These are phyloP conservation scores for Litchi chinensis DNA, from an alignment of 345 rosid species.

Conservation along the genomic window DNA sequence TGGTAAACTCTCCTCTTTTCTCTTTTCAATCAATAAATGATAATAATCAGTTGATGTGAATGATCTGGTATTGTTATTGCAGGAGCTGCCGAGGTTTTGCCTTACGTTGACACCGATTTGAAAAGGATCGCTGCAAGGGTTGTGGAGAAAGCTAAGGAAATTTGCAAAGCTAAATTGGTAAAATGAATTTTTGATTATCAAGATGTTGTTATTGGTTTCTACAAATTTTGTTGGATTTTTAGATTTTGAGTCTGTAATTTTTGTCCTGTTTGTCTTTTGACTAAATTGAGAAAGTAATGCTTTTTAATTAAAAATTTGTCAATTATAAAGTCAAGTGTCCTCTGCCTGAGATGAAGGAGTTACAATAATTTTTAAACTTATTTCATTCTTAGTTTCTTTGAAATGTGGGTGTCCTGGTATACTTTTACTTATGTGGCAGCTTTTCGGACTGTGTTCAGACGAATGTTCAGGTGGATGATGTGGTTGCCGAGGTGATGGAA, in stretches of 20 bases:
- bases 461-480: constrained; percentile 60
- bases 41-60: neutral
- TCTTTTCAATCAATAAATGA: neutral
- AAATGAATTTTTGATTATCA: neutral
- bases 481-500: constrained; percentile 56
- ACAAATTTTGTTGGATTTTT: neutral
- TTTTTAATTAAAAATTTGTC: neutral
- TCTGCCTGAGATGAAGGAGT: neutral
- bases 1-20: constrained; percentile 34
- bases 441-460: constrained; percentile 48
- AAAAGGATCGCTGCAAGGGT: constrained; percentile 68
- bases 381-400: neutral
- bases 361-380: too few relatives aligned
- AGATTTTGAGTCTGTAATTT: neutral
- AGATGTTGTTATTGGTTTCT: neutral
- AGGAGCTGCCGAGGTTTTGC: constrained; percentile 80
- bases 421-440: neutral
- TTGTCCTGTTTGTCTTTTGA: neutral
- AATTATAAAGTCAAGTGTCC: neutral
- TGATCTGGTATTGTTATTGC: neutral
- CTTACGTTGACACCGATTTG: constrained; percentile 74
- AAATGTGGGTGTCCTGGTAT: neutral
- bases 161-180: constrained; percentile 64
- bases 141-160: constrained; percentile 62
- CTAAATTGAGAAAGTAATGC: neutral